Evolutionary conservation across 768 basidiomycete species (phyloP), one percentile per base, ranked within the genome.

Genomic region (Cyclocybe aegerita): DNA sequence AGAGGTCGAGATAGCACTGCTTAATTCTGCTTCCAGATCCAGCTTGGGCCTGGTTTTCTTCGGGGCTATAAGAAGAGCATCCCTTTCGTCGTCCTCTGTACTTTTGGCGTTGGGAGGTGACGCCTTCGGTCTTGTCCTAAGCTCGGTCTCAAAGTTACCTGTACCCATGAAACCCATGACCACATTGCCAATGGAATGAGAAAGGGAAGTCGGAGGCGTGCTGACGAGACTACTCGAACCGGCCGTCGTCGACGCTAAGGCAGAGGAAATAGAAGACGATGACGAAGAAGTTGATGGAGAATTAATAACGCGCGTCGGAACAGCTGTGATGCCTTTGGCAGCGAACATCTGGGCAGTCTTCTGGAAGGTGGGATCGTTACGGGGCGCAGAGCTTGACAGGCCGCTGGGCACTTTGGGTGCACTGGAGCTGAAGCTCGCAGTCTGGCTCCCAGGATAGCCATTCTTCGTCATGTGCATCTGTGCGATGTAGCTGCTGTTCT

Each of bases 161-260:
- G 71, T 60, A n/a, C 67, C 67, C 47, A 75, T 60, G 43, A 77
- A 68, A 7, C 72, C 72, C 39, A 70, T 67, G 36, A 75, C 69
- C 15, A 62, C 73, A 49, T 73, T 75, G 12, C 75, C 75, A 9
- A 81, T 67, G 4, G 67, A 82, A 60, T 72, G 74, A 32, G 69
- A 79, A 48, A 73, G 65, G 4, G 82, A 82, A 12, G 82, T 84
- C 9, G 80, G 81, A 4, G 82, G 82, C 8, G 80, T 83, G 60
- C 80, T 82, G 52, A 75, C 66, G 11, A 72, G 66, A 50, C 76
- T 77, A 52, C 69, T 70, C 7, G 76, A 71, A 9, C 69, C 70
- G 37, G 66, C 65, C 16, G 66, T 62, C 14, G 71, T 67, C 5
- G 70, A 72, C 1, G 59, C 70, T 43, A 68, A 55, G 12, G 71